phyloP scores from a whole-genome alignment of 2,329 filamentous ascomycete species.

The Cladophialophora psammophila region DNA sequence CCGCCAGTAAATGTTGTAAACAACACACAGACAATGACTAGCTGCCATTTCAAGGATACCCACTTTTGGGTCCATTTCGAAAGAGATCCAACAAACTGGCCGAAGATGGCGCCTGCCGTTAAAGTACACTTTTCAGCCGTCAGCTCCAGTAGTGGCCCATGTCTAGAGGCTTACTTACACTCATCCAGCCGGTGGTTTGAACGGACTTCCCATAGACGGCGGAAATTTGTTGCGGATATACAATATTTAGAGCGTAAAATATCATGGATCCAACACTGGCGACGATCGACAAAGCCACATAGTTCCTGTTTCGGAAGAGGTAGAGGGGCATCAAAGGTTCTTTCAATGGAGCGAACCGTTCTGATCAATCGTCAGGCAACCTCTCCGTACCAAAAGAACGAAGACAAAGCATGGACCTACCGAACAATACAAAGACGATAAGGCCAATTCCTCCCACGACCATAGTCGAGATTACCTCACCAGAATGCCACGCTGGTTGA shows the following conservation, averaged over 20 bases:
- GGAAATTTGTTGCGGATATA: constrained; percentile 55
- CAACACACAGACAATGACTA: constrained; percentile 36
- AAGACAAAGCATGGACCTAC: not conserved
- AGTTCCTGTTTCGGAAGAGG: constrained; percentile 52
- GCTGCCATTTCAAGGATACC: constrained; percentile 38
- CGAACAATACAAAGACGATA: not conserved
- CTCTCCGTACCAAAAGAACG: too few relatives aligned
- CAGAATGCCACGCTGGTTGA: not conserved
- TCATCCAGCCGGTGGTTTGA: constrained; percentile 51
- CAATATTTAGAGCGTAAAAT: constrained; percentile 55
- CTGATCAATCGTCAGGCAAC: constrained; percentile 49
- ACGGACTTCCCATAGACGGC: constrained; percentile 49
- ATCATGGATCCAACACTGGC: constrained; percentile 52
- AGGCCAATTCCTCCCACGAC: not conserved
- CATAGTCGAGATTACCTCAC: not conserved
- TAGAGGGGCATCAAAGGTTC: constrained; percentile 53
- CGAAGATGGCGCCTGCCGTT: not conserved
- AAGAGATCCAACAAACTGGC: not conserved
- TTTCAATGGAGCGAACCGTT: constrained; percentile 35
- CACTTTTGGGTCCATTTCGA: constrained; percentile 35
- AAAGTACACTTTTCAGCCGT: not conserved
- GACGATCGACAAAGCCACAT: constrained; percentile 47
- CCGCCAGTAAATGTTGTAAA: constrained; percentile 38
- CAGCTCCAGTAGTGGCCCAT: too few relatives aligned
- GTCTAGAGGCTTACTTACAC: not conserved